Evolutionary conservation across 495 filamentous ascomycete species (phyloP), one percentile per base, ranked within the genome.

Genomic region (Hypoxylon fragiforme): DNA sequence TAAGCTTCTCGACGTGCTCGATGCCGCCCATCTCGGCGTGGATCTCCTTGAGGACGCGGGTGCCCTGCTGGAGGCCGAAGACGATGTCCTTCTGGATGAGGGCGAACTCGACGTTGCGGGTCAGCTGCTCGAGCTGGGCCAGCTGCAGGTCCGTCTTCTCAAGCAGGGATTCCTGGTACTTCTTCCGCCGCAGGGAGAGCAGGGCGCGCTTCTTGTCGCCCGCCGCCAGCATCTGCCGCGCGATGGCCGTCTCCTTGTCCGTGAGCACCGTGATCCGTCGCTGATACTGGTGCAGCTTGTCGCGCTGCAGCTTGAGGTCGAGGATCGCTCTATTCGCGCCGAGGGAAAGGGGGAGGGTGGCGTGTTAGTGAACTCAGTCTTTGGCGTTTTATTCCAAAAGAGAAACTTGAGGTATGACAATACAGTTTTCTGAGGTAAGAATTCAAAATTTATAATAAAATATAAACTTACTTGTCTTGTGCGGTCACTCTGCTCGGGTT

Each of bases 1-100:
- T 88, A 58, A 97, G 68, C 75, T 90, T 89, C 80, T 96, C 92
- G 41, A 97, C 92, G 46, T 86, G 81, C 59, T 95, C 91, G 44
- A 98, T 77, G 0, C 92, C 92, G 20, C 92, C 95, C 91, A 98
- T 98, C 74, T 98, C 94, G 55, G 82, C 83, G 60, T 97, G 85
- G 49, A 98, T 97, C 63, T 95, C 88, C 61, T 86, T 82, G 54
- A 98, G 76, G 22, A 97, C 94, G 35, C 78, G 77, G 1, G 94
- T 97, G 14, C 94, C 94, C 74, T 97, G 90, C 67, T 95, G 88
- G 54, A 98, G 74, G 1, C 94, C 94, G 67, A 86, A 97, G 8
- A 97, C 53, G 4, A 98, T 88, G 84, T 84, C 22, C 76, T 87
- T 43, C 82, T 98, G 15, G 95, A 94, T 9, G 73, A 84, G 66